Evolutionary conservation across 2,329 filamentous ascomycete genomes (phyloP).

Genomic region (Pseudogymnoascus sp.): DNA sequence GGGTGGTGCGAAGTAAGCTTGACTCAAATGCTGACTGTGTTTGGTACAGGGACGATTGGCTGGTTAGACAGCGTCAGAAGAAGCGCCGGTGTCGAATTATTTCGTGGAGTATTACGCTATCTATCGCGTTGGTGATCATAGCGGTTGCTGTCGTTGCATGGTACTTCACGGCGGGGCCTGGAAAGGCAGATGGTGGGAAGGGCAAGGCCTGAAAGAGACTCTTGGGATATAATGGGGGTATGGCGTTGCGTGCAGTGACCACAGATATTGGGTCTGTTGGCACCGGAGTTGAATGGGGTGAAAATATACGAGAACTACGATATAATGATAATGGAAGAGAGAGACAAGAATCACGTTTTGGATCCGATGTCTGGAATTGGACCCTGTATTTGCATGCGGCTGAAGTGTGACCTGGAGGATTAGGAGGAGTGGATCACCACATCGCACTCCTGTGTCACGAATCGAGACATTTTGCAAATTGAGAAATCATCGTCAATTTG

Average conservation of each 20-base stretch:
- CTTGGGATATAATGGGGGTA: neutral
- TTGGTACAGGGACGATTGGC: conserved; percentile 25
- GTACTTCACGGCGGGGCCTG: conserved; percentile 20
- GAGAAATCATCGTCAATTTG: neutral
- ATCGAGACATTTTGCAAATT: neutral
- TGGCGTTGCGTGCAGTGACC: neutral
- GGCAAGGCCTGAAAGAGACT: neutral
- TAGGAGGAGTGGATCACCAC: neutral
- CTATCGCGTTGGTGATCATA: conserved; percentile 20
- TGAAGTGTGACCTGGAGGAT: neutral
- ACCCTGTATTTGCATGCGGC: neutral
- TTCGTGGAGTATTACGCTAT: conserved; percentile 21
- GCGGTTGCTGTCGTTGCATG: conserved; percentile 23
- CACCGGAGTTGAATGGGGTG: neutral
- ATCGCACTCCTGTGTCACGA: neutral
- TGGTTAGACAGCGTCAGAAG: conserved; percentile 27
- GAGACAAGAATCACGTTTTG: neutral
- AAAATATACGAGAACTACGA: neutral
- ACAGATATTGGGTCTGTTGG: neutral
- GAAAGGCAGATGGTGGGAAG: neutral
- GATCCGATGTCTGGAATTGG: neutral
- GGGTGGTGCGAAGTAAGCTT: neutral
- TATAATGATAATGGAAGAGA: neutral
- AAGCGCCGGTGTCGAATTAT: conserved; percentile 24
- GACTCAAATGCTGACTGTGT: conserved; percentile 9